Evolutionary conservation across 2,329 filamentous ascomycete genomes (phyloP).

Genomic region (Pseudogymnoascus sp.): DNA sequence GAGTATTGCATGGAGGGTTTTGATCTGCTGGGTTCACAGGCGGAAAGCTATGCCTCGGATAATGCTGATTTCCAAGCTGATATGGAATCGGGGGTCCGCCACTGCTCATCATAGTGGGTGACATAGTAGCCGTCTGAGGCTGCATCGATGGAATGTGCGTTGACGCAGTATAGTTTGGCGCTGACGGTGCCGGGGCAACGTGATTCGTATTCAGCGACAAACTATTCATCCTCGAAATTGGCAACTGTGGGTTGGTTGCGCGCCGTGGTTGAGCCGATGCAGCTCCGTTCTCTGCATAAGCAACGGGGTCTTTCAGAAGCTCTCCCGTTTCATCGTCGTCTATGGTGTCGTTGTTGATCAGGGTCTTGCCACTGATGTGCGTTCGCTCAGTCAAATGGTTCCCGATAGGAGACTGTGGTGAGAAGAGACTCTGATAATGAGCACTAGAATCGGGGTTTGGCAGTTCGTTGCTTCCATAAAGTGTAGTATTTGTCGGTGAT

Average conservation of each 20-base stretch:
- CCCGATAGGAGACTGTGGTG: conserved; percentile 64
- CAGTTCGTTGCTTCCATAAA: conserved; percentile 49
- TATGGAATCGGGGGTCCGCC: conserved; percentile 39
- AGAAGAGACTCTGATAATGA: conserved; percentile 58
- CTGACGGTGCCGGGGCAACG: conserved; percentile 29
- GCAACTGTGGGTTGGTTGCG: conserved; percentile 64
- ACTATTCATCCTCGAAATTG: conserved; percentile 57
- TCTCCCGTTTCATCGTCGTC: conserved; percentile 65
- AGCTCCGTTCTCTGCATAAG: conserved; percentile 64
- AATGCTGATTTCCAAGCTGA: conserved; percentile 48
- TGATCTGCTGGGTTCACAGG: conserved; percentile 91
- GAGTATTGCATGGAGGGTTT: conserved; percentile 93
- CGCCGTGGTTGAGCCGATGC: conserved; percentile 48
- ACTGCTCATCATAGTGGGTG: conserved; percentile 46
- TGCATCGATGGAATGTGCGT: conserved; percentile 26
- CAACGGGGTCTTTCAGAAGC: conserved; percentile 63
- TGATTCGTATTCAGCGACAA: conserved; percentile 65
- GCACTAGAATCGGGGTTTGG: conserved; percentile 46
- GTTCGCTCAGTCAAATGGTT: conserved; percentile 57
- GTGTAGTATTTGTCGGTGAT: conserved; percentile 48
- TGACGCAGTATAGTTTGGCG: conserved; percentile 17
- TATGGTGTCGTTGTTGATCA: conserved; percentile 62
- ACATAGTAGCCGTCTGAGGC: conserved; percentile 39
- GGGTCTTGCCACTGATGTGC: conserved; percentile 54
- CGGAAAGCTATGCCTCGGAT: conserved; percentile 61